Base-by-base conservation (phyloP, 2,329 filamentous ascomycete genomes). In the Parascedosporium putredinis region DNA sequence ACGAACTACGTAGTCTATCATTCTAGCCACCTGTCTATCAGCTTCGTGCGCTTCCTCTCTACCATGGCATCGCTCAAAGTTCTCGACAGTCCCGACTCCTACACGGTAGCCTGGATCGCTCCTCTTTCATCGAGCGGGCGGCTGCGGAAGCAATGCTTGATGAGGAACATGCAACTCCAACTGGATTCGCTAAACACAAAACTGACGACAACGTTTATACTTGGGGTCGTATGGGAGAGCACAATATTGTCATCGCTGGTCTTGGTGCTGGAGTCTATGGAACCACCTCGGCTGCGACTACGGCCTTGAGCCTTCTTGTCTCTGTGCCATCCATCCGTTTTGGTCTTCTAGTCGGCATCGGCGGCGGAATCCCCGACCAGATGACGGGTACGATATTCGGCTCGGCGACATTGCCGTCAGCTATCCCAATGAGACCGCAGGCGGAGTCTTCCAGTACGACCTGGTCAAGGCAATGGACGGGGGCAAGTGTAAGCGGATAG, bases 191-290 rank as follows among this genome's bases (percentile, higher is more conserved):
- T 14, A 14, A 23, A 5, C 33, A 52, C 2, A n/a, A n/a, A n/a
- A n/a, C n/a, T n/a, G 56, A 59, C 9, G 45, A 40, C 7, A 56
- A 56, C 20, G 25, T 36, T 22, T 59, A 59, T 27, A 48, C 38
- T 0, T 45, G 59, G 2, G 59, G 58, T 2, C 47, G 6, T 1
- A 48, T 59, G 5, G 51, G 53, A 4, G 16, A 27, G 2, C 57
- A 58, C 7, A 55, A 59, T 20, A 23, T 58, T 14, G 56, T 58
- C 3, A 55, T 59, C 24, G 55, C 57, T 3, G 45, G 53, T 0
- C 12, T 60, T 4, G 55, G 56, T 0, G 20, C 45, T 1, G 53
- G 53, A 4, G 53, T 55, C 10, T 57, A 56, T 23, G 57, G 57
- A 3, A 50, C 45, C 14, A 40, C 40, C 33, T 51, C 24, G 42